Evolutionary conservation across 202 grass and related monocot species (phyloP).

Genomic region (Digitaria exilis): DNA sequence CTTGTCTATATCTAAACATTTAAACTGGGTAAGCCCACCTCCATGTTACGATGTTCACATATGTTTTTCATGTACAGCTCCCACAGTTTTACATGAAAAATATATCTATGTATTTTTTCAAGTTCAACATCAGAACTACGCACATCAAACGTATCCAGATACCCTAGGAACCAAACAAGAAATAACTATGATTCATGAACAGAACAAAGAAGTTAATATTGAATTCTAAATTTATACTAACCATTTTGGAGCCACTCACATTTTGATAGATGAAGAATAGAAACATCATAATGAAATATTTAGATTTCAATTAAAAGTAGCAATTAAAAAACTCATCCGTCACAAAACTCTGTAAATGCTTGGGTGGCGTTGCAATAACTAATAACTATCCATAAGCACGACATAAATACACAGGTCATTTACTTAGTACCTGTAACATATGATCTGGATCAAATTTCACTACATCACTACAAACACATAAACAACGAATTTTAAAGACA

Average conservation of each 20-base stretch:
- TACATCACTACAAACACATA: not conserved
- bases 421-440: not conserved
- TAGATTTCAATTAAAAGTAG: too few relatives aligned
- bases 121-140: not conserved
- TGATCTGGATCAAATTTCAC: not conserved
- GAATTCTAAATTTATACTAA: not conserved
- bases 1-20: not conserved
- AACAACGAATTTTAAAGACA: not conserved
- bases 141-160: not conserved
- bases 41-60: not conserved
- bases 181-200: not conserved
- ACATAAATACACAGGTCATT: not conserved
- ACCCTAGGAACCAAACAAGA: not conserved
- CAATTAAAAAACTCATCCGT: too few relatives aligned
- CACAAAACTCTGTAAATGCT: too few relatives aligned
- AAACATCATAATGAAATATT: too few relatives aligned
- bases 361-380: not conserved
- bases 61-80: not conserved
- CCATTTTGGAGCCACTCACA: not conserved
- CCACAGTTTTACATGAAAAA: not conserved
- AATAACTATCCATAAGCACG: not conserved
- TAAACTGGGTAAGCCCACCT: not conserved
- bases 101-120: not conserved
- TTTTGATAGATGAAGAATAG: not conserved
- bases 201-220: not conserved